Conservation (phyloP, 2,329 filamentous ascomycete species). For the Dendryphion nanum region DNA sequence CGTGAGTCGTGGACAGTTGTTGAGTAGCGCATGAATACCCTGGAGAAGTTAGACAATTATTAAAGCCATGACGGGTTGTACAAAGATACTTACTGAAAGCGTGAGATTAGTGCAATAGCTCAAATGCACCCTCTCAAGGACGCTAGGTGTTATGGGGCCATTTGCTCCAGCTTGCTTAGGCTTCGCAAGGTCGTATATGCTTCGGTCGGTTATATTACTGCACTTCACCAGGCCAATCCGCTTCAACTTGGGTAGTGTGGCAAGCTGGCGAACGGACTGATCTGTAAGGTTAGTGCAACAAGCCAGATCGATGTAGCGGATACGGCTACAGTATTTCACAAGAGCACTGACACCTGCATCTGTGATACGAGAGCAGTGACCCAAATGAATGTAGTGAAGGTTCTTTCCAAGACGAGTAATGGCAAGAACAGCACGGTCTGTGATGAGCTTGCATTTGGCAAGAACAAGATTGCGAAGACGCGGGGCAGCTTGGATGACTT, state of each 20-base stretch:
- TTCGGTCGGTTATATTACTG: constrained; percentile 81
- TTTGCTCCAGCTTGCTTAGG: constrained; percentile 56
- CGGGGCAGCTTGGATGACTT: constrained; percentile 82
- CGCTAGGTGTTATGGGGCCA: constrained; percentile 60
- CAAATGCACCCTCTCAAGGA: constrained; percentile 87
- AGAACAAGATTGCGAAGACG: constrained; percentile 89
- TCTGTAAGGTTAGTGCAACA: constrained; percentile 91
- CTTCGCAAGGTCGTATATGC: constrained; percentile 79
- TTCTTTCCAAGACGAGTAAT: constrained; percentile 93
- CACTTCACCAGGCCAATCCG: constrained; percentile 96
- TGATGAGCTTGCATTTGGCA: constrained; percentile 91
- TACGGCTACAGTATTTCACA: constrained; percentile 83
- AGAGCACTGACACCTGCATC: constrained; percentile 83
- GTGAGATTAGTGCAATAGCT: constrained; percentile 91
- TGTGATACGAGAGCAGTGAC: constrained; percentile 88
- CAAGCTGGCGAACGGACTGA: constrained; percentile 77
- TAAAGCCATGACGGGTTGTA: not conserved
- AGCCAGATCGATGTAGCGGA: constrained; percentile 96
- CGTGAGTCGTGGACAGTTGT: constrained; percentile 87
- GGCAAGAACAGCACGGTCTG: constrained; percentile 80
- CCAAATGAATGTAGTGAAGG: constrained; percentile 91
- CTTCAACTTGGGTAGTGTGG: constrained; percentile 86
- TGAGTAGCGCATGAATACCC: constrained; percentile 88
- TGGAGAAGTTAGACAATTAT: constrained; percentile 45
- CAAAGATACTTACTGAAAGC: constrained; percentile 61